These are phyloP conservation scores for Candida tetrigidarum DNA, from an alignment of 1,139 yeast species.

Conservation along the genomic window DNA sequence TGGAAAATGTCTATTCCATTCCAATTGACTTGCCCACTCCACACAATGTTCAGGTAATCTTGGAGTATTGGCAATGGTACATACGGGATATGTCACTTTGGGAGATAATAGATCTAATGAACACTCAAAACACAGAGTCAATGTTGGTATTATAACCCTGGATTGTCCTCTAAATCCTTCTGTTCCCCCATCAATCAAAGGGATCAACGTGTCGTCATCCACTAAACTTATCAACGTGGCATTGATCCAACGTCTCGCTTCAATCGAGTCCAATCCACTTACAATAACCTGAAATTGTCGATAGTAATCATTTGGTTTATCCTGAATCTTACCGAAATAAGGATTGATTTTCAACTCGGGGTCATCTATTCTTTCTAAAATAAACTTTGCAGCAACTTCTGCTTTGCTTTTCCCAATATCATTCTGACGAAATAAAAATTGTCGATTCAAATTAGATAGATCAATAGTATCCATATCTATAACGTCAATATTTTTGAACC, in stretches of 20 bases:
- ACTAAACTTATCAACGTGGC: constrained; percentile 70
- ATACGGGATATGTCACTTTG: constrained; percentile 79
- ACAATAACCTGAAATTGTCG: constrained; percentile 71
- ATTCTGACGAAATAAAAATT: constrained; percentile 71
- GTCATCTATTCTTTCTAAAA: constrained; percentile 50
- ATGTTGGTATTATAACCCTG: constrained; percentile 82
- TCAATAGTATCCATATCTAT: constrained; percentile 98
- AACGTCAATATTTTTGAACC: constrained; percentile 75
- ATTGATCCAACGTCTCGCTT: constrained; percentile 93
- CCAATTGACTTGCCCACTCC: constrained; percentile 84
- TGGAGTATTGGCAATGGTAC: constrained; percentile 95
- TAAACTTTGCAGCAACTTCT: constrained; percentile 69
- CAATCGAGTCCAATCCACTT: constrained; percentile 90
- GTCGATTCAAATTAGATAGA: constrained; percentile 86
- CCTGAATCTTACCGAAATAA: constrained; percentile 74
- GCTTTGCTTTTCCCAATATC: constrained; percentile 90
- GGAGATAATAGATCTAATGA: constrained; percentile 77
- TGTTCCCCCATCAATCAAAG: constrained; percentile 93
- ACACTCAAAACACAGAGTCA: constrained; percentile 93
- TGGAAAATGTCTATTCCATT: constrained; percentile 65
- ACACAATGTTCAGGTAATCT: constrained; percentile 93
- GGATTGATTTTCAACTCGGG: constrained; percentile 53
- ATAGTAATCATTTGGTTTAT: constrained; percentile 66
- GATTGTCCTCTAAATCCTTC: constrained; percentile 96
- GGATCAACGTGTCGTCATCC: constrained; percentile 61